Evolutionary conservation across 495 filamentous ascomycete species (phyloP).

Genomic region (Tuber borchii): DNA sequence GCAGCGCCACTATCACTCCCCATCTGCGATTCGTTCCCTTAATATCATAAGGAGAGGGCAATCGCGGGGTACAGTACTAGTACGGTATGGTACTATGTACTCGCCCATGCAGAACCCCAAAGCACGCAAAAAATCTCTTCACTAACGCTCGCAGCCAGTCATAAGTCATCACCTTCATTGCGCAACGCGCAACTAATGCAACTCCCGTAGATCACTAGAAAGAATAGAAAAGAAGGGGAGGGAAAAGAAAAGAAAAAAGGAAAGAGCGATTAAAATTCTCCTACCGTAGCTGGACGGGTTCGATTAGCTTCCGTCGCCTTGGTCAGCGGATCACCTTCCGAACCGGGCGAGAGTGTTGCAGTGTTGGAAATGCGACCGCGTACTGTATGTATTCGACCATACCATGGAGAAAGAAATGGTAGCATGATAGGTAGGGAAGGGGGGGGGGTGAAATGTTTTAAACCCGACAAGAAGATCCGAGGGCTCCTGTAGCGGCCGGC

Average conservation of each 20-base stretch:
- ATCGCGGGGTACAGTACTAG: neutral
- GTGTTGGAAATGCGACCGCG: neutral
- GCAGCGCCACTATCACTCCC: neutral
- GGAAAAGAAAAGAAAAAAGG: neutral
- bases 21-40: neutral
- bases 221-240: neutral
- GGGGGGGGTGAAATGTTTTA: neutral
- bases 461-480: conserved; percentile 2
- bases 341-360: neutral
- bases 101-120: neutral
- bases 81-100: no score
- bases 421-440: neutral
- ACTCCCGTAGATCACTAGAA: neutral
- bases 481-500: neutral
- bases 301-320: neutral
- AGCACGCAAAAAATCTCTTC: neutral
- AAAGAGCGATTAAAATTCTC: conserved; percentile 4
- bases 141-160: neutral
- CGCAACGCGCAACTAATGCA: neutral
- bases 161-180: neutral
- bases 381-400: neutral
- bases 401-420: neutral
- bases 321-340: conserved; percentile 3
- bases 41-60: neutral
- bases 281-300: neutral